phyloP scores from a whole-genome alignment of 2,329 filamentous ascomycete species.

The Fusarium decemcellulare region DNA sequence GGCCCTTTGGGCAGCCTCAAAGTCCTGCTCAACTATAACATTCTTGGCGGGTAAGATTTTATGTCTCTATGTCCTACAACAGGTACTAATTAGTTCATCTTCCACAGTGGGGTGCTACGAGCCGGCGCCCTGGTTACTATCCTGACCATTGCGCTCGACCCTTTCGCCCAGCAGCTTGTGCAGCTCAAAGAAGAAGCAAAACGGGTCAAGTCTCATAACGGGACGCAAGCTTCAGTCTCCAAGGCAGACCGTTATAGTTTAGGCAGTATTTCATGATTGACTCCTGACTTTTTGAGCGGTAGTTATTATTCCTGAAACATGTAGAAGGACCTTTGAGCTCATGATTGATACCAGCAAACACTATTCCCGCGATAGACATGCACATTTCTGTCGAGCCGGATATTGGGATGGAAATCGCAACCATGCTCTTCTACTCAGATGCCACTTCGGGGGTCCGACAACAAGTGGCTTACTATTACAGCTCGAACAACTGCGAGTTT shows the following conservation, averaged over 20 bases:
- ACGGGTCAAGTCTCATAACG: background rate
- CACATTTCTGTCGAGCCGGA: no score
- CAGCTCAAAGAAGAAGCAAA: constrained; percentile 10
- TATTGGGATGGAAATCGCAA: no score
- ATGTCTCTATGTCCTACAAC: no score
- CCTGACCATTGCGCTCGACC: constrained; percentile 29
- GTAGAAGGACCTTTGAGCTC: no score
- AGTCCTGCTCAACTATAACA: constrained; percentile 8
- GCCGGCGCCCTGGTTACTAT: constrained; percentile 30
- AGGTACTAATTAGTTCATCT: background rate
- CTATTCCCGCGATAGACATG: no score
- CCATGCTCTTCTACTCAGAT: no score
- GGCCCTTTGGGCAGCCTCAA: constrained; percentile 28
- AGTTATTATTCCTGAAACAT: no score
- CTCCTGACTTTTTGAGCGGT: no score
- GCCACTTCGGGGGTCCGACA: constrained; percentile 1
- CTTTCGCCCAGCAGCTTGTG: constrained; percentile 32
- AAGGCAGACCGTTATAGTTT: constrained; percentile 1
- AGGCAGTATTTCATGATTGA: no score
- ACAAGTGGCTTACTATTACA: constrained; percentile 12
- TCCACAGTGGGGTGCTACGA: constrained; percentile 13
- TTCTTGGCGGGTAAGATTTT: constrained; percentile 18
- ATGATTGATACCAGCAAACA: no score
- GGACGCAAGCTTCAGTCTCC: background rate
- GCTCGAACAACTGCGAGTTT: constrained; percentile 7